Conservation (phyloP, 495 filamentous ascomycete species). For the Penicillium robsamsonii region DNA sequence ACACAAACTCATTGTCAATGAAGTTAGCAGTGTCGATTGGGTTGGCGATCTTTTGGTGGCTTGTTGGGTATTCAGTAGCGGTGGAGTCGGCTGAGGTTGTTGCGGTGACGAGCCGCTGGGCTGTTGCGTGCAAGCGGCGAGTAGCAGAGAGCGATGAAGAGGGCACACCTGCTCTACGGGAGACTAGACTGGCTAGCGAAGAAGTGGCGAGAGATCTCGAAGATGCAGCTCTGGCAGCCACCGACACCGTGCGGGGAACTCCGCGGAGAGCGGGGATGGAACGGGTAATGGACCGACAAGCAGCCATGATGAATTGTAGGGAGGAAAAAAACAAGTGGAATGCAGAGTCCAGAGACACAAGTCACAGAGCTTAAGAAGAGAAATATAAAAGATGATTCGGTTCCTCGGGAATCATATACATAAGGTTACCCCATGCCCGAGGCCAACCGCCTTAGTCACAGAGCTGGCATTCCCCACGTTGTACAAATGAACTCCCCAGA, state of each 20-base stretch:
- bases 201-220: constrained; percentile 31
- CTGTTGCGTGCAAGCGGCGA: constrained; percentile 57
- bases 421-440: constrained; percentile 27
- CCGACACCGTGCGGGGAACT: constrained; percentile 40
- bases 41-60: constrained; percentile 71
- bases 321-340: background rate
- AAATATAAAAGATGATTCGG: background rate
- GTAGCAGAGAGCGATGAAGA: constrained; percentile 28
- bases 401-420: constrained; percentile 11
- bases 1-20: constrained; percentile 82
- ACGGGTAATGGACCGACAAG: constrained; percentile 43
- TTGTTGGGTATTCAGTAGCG: constrained; percentile 72
- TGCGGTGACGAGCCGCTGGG: constrained; percentile 55
- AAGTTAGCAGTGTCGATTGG: constrained; percentile 86
- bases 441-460: constrained; percentile 26
- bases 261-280: constrained; percentile 48
- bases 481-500: constrained; percentile 13
- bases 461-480: constrained; percentile 9
- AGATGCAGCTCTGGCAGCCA: constrained; percentile 31
- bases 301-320: constrained; percentile 37
- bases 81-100: constrained; percentile 56
- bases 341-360: constrained; percentile 2
- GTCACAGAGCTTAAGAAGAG: constrained; percentile 3
- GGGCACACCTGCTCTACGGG: constrained; percentile 18
- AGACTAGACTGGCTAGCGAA: constrained; percentile 20